Conservation (phyloP, 2,329 filamentous ascomycete species). For the Setomelanomma holmii region DNA sequence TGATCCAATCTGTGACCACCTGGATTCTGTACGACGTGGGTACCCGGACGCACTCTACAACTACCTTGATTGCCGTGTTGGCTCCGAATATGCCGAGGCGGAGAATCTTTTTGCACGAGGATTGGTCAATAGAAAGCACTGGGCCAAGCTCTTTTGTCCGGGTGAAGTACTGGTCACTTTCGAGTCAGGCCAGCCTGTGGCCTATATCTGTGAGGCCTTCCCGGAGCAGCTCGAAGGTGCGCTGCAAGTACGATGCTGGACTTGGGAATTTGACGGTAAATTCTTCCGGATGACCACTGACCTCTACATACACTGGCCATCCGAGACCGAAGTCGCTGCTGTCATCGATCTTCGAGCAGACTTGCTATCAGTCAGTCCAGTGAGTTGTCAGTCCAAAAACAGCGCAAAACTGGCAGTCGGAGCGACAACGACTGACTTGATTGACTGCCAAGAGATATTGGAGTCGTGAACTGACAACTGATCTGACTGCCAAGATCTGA, state of each 20-base stretch:
- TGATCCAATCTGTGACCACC: not conserved
- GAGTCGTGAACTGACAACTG: too few species aligned
- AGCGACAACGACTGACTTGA: too few species aligned
- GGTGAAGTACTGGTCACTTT: not conserved
- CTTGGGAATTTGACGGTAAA: constrained; percentile 8
- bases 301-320: constrained; percentile 2
- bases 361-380: too few species aligned
- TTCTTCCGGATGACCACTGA: constrained; percentile 2
- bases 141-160: constrained; percentile 6
- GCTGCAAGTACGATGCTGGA: constrained; percentile 3
- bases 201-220: not conserved
- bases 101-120: constrained; percentile 2
- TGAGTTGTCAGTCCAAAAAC: too few species aligned
- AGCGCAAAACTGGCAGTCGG: too few species aligned
- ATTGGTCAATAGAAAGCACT: constrained; percentile 3
- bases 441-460: too few species aligned
- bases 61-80: not conserved
- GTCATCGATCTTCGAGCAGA: constrained; percentile 1
- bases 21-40: too few species aligned
- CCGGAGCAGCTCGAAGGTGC: not conserved
- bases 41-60: not conserved
- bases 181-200: not conserved
- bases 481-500: too few species aligned
- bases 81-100: constrained; percentile 5
- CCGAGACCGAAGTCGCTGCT: not conserved